phyloP scores from a whole-genome alignment of 1,284 basidiomycete genomes.

The Trametes versicolor region DNA sequence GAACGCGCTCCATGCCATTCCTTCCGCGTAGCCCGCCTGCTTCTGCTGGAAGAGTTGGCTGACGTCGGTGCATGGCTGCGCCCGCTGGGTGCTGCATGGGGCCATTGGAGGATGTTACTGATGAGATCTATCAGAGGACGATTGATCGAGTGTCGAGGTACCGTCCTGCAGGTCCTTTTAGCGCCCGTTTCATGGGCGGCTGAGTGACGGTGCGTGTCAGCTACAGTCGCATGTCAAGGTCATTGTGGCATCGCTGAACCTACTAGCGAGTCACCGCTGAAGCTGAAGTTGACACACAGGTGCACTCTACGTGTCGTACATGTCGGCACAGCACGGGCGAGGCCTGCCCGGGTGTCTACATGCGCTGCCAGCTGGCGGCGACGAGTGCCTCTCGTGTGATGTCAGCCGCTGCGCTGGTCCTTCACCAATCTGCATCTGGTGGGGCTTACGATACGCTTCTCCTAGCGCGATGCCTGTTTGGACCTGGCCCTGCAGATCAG shows the following conservation, averaged over 20 bases:
- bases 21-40: background rate
- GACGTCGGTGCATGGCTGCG: background rate
- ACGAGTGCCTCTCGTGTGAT: conserved; percentile 8
- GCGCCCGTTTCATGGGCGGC: conserved; percentile 4
- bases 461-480: conserved; percentile 1
- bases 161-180: background rate
- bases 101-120: background rate
- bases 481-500: conserved; percentile 29
- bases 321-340: background rate
- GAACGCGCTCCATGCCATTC: background rate
- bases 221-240: background rate
- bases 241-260: background rate
- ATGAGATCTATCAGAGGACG: conserved; percentile 17
- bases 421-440: background rate
- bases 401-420: conserved; percentile 10
- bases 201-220: background rate
- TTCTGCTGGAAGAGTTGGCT: background rate
- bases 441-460: conserved; percentile 7
- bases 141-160: conserved; percentile 16
- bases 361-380: background rate
- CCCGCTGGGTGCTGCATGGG: conserved; percentile 1
- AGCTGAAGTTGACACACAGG: conserved; percentile 1
- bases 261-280: background rate
- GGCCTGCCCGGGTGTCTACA: background rate
- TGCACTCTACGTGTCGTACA: background rate